Base-by-base conservation (phyloP, 352 stramenopile species). In the Globisporangium yorkense region DNA sequence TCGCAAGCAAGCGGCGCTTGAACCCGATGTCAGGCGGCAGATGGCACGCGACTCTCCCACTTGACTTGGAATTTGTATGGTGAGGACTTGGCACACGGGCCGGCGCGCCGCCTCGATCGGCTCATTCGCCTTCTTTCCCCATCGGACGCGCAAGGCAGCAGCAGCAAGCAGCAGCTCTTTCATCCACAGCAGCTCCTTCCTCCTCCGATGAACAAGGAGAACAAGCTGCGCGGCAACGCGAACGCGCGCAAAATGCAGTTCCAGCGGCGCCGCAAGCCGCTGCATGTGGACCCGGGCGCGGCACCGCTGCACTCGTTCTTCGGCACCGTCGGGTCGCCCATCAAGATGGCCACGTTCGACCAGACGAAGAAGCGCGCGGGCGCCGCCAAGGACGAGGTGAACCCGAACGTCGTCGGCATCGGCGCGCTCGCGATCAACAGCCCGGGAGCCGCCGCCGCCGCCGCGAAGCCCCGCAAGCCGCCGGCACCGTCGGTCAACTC, bases 261-360 rank as follows among this genome's bases (percentile, higher is more conserved):
- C 64, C 68, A 75, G 45, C 71, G 77, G 13, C 71, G 77, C 27
- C 76, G 77, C 45, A 79, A 82, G 61, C 63, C 71, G 7, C 37
- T 74, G 44, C 52, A 61, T 10, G 54, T 81, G 12, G 72, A 81
- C 54, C 69, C 72, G 37, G 67, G 68, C 0, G 59, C 70, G 13
- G 67, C 35, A 8, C 35, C 71, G 10, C 68, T 72, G 33, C 80
- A 77, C 29, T 85, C 65, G 60, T 89, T 89, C 63, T 89, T 89
- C 56, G 80, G 77, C 24, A 88, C 80, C 0, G 76, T 88, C 31
- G 80, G 80, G 3, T 88, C 75, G 39, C 80, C 80, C 27, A 88
- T 89, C 51, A 86, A 86, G 58, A 87, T 87, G 75, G 70, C 65
- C 20, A 8, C 51, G 57, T 71, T 74, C 43, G 63, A 40, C 35